Conservation (phyloP, 495 filamentous ascomycete species). For the Aspergillus steynii region DNA sequence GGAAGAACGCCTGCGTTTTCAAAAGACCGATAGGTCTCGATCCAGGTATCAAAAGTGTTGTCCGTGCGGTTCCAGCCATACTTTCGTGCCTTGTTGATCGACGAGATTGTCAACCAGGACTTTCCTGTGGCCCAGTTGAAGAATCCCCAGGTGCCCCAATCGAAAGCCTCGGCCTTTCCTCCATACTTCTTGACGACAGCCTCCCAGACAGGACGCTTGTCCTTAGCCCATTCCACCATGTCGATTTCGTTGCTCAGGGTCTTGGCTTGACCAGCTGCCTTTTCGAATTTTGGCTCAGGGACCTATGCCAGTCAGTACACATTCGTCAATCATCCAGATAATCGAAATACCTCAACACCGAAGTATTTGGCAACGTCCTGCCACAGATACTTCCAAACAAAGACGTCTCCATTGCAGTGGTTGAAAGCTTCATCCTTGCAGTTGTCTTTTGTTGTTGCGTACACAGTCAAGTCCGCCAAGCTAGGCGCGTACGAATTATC, state of each 20-base stretch:
- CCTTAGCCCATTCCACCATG: constrained; percentile 31
- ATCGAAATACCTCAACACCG: constrained; percentile 18
- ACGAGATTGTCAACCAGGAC: constrained; percentile 23
- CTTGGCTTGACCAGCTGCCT: constrained; percentile 17
- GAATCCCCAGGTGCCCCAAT: constrained; percentile 29
- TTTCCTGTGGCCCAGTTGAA: constrained; percentile 27
- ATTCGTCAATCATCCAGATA: background rate
- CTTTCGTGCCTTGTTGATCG: constrained; percentile 27
- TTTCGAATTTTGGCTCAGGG: constrained; percentile 17
- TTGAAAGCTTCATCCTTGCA: constrained; percentile 32
- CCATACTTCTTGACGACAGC: constrained; percentile 25
- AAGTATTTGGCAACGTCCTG: constrained; percentile 24
- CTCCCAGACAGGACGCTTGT: constrained; percentile 32
- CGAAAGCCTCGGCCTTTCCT: constrained; percentile 22
- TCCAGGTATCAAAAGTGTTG: constrained; percentile 21
- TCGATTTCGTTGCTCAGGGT: constrained; percentile 21
- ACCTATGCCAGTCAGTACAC: constrained; percentile 5
- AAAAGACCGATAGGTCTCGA: constrained; percentile 27
- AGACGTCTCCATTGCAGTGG: constrained; percentile 29
- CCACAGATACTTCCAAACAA: constrained; percentile 32
- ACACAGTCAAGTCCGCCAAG: constrained; percentile 27
- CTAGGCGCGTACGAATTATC: constrained; percentile 28
- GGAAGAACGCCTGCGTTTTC: constrained; percentile 25
- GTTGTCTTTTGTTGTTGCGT: constrained; percentile 15
- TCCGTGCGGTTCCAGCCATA: constrained; percentile 24